Evolutionary conservation across 495 filamentous ascomycete genomes (phyloP), one percentile per base, ranked within the genome.

Genomic region (Xylaria flabelliformis): DNA sequence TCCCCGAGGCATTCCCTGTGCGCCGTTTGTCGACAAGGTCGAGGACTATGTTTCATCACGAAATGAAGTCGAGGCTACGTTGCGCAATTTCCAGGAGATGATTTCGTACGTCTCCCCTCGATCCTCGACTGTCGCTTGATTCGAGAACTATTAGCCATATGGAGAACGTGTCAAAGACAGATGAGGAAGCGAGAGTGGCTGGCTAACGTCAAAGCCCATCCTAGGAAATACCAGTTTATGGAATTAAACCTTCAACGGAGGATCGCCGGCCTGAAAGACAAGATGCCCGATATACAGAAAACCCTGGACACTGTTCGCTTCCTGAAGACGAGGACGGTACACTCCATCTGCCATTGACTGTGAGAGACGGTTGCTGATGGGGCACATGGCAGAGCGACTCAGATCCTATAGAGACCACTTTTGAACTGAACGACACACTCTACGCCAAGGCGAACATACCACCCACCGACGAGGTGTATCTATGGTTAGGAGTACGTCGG

Each of bases 181-280:
- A 61, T 36, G 21, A 36, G 17, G 13, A 12, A 63, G 58, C 1
- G 36, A 42, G n/a, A 61, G 15, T 21, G 50, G 39, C 26, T 42
- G 69, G 69, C 69, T 71, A 39, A 71, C 59, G 19, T 64, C 24
- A 61, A 59, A 73, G 19, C 41, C 9, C 26, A 44, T 19, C 51
- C 41, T 55, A 95, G 92, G 67, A 98, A 99, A 86, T 99, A 99
- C 84, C 97, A 98, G 81, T 99, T 98, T 83, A 99, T 99, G 96
- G 94, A 98, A 85, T 86, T 91, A 75, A 98, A 97, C 83, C 93
- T 93, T 34, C 90, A 95, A 76, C 86, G 92, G 62, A 90, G 96
- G 59, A 90, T 91, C n/a, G 86, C 86, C 13, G 94, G 94, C 19
- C 83, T 98, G 56, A 92, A 90, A 79, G 96, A 98, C 74, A 99